phyloP scores from a whole-genome alignment of 83 land plant species.

The Thuja plicata region DNA sequence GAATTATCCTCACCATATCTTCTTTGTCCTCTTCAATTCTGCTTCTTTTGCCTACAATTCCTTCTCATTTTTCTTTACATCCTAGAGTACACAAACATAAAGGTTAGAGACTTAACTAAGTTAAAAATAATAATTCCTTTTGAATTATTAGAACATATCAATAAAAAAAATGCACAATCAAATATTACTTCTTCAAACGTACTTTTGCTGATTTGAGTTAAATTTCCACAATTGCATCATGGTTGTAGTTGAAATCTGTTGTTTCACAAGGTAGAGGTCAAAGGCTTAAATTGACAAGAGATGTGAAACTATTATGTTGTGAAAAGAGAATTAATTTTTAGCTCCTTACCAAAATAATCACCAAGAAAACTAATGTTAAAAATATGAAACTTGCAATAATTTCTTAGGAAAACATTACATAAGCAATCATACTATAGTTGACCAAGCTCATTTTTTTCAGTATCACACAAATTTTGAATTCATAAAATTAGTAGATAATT shows the following conservation, averaged over 20 bases:
- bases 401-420: no score
- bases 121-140: background rate
- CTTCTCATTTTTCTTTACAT: conserved; percentile 64
- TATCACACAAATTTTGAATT: no score
- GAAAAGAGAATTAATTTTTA: background rate
- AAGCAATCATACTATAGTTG: no score
- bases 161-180: background rate
- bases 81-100: no score
- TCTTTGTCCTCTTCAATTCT: conserved; percentile 62
- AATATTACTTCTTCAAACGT: background rate
- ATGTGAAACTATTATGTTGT: conserved; percentile 60
- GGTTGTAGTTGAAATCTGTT: conserved; percentile 54
- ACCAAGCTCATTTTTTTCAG: no score
- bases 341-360: no score
- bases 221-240: conserved; percentile 54
- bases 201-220: conserved; percentile 47
- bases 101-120: background rate
- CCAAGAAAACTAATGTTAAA: no score
- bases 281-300: conserved; percentile 62
- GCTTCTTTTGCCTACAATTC: conserved; percentile 74
- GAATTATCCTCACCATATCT: conserved; percentile 32
- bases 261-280: conserved; percentile 82
- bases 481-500: no score
- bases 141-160: background rate
- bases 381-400: no score